Percentiles rank a stretch among this genome's conserved stretches.
These are phyloP conservation scores for Floccularia luteovirens DNA, from an alignment of 768 basidiomycete species.

Conservation along the genomic window DNA sequence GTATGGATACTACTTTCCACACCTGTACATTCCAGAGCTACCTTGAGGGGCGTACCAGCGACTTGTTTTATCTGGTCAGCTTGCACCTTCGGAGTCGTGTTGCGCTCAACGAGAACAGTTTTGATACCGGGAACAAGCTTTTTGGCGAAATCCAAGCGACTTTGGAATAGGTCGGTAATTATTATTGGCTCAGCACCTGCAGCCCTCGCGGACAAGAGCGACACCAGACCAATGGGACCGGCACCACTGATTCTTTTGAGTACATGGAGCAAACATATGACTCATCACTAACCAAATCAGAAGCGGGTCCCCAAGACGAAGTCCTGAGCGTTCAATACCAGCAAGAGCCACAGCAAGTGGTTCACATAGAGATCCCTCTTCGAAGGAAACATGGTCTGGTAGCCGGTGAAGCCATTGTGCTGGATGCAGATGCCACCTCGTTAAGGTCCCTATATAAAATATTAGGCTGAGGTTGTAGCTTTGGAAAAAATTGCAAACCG, in stretches of 20 bases:
- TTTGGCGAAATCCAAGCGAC: constrained; percentile 60
- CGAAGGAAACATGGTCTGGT: constrained; percentile 53
- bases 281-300: constrained; percentile 42
- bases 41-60: constrained; percentile 39
- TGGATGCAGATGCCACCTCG: constrained; percentile 60
- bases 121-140: constrained; percentile 50
- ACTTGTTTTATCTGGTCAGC: constrained; percentile 44
- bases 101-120: constrained; percentile 47
- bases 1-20: constrained; percentile 55
- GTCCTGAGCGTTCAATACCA: constrained; percentile 56
- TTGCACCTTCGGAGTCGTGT: constrained; percentile 35
- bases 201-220: constrained; percentile 56
- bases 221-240: constrained; percentile 58
- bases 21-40: constrained; percentile 61
- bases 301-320: constrained; percentile 57
- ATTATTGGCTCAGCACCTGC: constrained; percentile 66
- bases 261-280: not conserved
- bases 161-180: constrained; percentile 62
- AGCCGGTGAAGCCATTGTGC: constrained; percentile 63
- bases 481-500: constrained; percentile 23
- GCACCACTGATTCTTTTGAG: constrained; percentile 39
- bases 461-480: constrained; percentile 1
- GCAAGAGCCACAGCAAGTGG: constrained; percentile 62
- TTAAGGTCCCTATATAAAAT: constrained; percentile 41
- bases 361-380: constrained; percentile 64